These are phyloP conservation scores for Diversispora eburnea DNA, from an alignment of 192 early-diverging fungal genomes.

Conservation along the genomic window DNA sequence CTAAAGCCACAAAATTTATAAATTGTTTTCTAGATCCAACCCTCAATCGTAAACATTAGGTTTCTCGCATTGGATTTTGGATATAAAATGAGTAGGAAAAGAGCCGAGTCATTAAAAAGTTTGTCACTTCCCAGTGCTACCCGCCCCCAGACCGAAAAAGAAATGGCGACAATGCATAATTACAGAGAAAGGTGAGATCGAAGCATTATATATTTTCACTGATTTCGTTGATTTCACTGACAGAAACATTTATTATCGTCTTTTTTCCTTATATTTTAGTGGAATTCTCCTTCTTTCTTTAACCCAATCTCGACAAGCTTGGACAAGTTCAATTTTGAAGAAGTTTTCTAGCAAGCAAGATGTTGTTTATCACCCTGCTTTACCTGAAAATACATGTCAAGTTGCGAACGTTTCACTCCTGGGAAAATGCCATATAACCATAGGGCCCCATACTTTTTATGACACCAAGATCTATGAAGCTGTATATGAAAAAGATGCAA, in stretches of 20 bases:
- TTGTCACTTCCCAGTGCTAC: slow-evolving; percentile 1
- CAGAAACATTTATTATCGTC: background rate
- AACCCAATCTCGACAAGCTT: slow-evolving; percentile 41
- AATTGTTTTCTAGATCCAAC: too few relatives aligned
- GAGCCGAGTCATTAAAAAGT: slow-evolving; percentile 15
- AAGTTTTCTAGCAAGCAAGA: slow-evolving; percentile 32
- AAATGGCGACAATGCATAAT: background rate
- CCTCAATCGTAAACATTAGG: too few relatives aligned
- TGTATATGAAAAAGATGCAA: slow-evolving; percentile 15
- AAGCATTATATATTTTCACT: background rate
- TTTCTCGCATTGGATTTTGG: too few relatives aligned
- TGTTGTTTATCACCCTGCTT: slow-evolving; percentile 19
- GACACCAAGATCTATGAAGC: slow-evolving; percentile 19
- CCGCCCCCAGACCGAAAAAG: slow-evolving; percentile 5
- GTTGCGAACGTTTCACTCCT: slow-evolving; percentile 1
- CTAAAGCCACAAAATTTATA: too few relatives aligned
- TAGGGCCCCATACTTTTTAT: slow-evolving; percentile 25
- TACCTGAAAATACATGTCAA: slow-evolving; percentile 25
- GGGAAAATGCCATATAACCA: slow-evolving; percentile 19
- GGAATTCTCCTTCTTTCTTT: slow-evolving; percentile 37
- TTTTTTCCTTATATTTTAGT: slow-evolving; percentile 33
- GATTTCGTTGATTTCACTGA: background rate
- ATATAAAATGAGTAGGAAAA: background rate
- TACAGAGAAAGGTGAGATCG: slow-evolving; percentile 14
- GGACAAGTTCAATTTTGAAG: slow-evolving; percentile 32